Percentiles rank a stretch among this genome's conserved stretches.
phyloP scores from a whole-genome alignment of 2,329 filamentous ascomycete species.

The Penicillium sp. region DNA sequence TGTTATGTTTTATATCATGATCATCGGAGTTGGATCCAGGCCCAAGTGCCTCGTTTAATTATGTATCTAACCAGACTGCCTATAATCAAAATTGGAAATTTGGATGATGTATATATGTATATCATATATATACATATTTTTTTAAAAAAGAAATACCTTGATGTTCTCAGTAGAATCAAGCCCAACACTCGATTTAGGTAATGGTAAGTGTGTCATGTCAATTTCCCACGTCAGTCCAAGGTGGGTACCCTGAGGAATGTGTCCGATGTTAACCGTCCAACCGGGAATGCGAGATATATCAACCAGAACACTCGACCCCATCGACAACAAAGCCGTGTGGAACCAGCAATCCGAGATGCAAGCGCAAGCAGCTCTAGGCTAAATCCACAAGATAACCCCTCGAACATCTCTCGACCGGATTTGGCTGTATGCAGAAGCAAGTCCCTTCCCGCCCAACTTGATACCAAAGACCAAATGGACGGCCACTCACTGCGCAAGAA shows the following conservation, averaged over 20 bases:
- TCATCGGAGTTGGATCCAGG: conserved; percentile 3
- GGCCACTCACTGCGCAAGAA: conserved; percentile 32
- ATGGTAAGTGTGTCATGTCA: background rate
- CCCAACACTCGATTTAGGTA: background rate
- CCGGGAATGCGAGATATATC: background rate
- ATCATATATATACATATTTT: background rate
- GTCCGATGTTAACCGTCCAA: background rate
- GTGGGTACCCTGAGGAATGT: background rate
- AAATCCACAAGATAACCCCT: background rate
- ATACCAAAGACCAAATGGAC: background rate
- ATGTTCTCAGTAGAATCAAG: background rate
- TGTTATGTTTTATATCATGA: conserved; percentile 8
- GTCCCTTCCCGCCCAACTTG: background rate
- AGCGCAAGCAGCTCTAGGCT: background rate
- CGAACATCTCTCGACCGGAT: background rate
- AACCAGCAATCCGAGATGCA: background rate
- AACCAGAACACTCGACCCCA: background rate
- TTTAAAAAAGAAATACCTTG: background rate
- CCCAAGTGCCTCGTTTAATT: background rate
- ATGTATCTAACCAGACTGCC: conserved; percentile 3
- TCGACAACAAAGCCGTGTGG: background rate
- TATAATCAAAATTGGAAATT: conserved; percentile 1
- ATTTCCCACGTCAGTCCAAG: background rate
- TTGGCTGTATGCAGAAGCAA: background rate
- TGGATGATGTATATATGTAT: background rate